Base-by-base conservation (phyloP, 352 stramenopile species). In the Phytophthora kernoviae region DNA sequence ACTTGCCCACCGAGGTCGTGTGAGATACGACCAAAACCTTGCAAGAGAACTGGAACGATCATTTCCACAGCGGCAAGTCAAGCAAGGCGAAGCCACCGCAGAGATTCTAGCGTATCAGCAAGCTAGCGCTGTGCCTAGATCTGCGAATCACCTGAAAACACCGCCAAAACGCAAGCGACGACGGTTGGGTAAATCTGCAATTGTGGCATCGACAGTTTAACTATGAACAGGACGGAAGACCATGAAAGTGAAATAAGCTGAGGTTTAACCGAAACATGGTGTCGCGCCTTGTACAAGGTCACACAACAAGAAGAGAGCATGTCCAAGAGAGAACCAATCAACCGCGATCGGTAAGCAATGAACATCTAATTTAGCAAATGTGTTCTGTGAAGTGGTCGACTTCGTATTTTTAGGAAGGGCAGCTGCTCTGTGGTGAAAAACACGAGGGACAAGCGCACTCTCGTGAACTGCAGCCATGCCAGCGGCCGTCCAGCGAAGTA, bases 401-500 rank as follows among this genome's bases (percentile, higher is more conserved):
- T 56, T 51, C 26, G 37, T 71, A 68, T 71, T 71, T 68, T 71
- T 71, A 71, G 58, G 42, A 3, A 30, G 24, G 34, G 22, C 8
- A 22, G 26, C n/a, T 15, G 17, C 6, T 42, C 24, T 54, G 26
- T 32, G 30, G 15, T 47, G n/a, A 45, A 37, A 32, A 49, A 15
- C 14, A 27, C 18, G 32, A 18, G 2, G 42, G 11, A 22, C 3
- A 42, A n/a, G 30, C 14, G 52, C 62, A 30, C 26, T 18, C 61
- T 55, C 8, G 33, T 21, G 32, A 4, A 20, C 18, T 37, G 20
- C 18, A 22, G 36, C 18, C 10, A 77, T 73, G 63, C 41, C 43
- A 18, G 71, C 73, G 46, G 61, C 69, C 21, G 51, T 88, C 58
- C 80, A 88, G 66, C 82, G 77, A 20, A 90, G 76, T 47, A 89